Evolutionary conservation across 2,329 filamentous ascomycete genomes (phyloP), one percentile per base, ranked within the genome.

Genomic region (Penicillium sp.): DNA sequence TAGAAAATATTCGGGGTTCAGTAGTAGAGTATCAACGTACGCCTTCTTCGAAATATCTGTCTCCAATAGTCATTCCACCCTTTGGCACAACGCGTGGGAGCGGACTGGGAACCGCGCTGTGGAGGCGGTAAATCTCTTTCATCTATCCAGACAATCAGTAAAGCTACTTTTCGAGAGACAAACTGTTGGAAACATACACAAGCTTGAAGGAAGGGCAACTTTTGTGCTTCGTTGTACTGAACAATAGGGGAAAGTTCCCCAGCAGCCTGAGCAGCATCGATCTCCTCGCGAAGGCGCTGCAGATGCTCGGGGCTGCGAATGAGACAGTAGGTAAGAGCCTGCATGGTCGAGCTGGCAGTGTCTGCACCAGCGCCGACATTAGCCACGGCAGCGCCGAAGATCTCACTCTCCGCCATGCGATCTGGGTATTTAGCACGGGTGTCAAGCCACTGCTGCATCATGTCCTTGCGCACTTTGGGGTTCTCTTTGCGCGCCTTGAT

Each of bases 341-440:
- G 73, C 7, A 73, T 59, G 1, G 70, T 70, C 1, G 71, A 67
- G 45, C 69, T 72, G 10, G 73, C 70, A 2, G 75, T 77, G 51
- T 78, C 77, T 0, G 68, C 68, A 1, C 75, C 75, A 5, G 75
- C 75, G 3, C 73, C 74, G 3, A 77, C 58, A 46, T 68, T 76
- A 6, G 61, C 69, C n/a, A 72, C 66, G 2, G 72, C 72, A 3
- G 70, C 68, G 6, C 64, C 64, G 14, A 72, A 62, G 22, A 78
- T 67, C 31, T 77, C 74, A 6, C 63, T 63, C 55, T 74, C 70
- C 1, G 64, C 60, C 60, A 69, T 68, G 19, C 68, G 59, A 51
- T 77, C 73, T 0, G 73, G 73, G 55, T 73, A 64, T 6, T 69
- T 68, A 3, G 63, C 60, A 2, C 67, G 69, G 29, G 68, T 64